These are phyloP conservation scores for Musa acuminata DNA, from an alignment of 176 grass and related monocot genomes.

Conservation along the genomic window DNA sequence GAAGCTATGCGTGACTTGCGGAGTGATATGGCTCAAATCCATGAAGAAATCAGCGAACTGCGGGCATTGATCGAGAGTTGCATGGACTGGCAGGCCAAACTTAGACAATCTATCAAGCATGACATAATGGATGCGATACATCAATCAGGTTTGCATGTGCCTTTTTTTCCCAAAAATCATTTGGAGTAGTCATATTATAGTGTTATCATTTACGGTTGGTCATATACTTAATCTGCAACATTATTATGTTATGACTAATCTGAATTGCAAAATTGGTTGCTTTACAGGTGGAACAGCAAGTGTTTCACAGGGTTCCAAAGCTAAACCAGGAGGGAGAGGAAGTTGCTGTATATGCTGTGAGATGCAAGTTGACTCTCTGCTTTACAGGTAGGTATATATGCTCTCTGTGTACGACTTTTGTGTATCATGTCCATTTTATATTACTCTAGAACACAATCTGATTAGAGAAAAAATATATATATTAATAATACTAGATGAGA, in stretches of 20 bases:
- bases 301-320: conserved; percentile 29
- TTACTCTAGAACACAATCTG: neutral
- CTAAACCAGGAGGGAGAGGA: conserved; percentile 33
- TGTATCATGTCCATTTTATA: neutral
- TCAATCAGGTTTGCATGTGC: conserved; percentile 52
- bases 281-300: conserved; percentile 35
- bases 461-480: too few species aligned
- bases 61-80: conserved; percentile 79
- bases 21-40: conserved; percentile 78
- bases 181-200: neutral
- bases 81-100: conserved; percentile 82
- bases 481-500: neutral
- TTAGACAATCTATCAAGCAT: conserved; percentile 70
- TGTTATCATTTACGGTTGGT: neutral
- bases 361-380: conserved; percentile 76
- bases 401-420: neutral
- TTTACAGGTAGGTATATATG: conserved; percentile 83
- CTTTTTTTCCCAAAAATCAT: neutral
- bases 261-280: neutral
- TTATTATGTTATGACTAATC: neutral
- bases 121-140: conserved; percentile 65
- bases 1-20: conserved; percentile 44
- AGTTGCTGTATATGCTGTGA: conserved; percentile 68
- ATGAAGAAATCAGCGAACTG: conserved; percentile 78
- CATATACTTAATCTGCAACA: neutral